These are phyloP conservation scores for Cyclotella baltica DNA, from an alignment of 108 stramenopile genomes.

Conservation along the genomic window DNA sequence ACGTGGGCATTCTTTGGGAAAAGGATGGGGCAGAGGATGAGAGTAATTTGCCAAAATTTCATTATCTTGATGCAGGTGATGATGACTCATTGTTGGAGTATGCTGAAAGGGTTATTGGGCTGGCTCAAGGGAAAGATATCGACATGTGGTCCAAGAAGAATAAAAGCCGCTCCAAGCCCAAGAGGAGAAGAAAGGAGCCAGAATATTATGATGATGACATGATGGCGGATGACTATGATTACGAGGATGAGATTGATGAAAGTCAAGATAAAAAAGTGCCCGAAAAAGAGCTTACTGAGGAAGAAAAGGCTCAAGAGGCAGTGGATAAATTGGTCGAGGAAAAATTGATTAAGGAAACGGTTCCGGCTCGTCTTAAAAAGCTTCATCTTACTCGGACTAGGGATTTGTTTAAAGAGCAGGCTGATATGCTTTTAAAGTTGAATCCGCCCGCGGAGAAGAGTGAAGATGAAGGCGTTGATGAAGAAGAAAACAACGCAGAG, in stretches of 20 bases:
- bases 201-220: constrained; percentile 15
- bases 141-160: neutral
- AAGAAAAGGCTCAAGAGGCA: neutral
- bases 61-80: constrained; percentile 5
- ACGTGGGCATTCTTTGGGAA: constrained; percentile 58
- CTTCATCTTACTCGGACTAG: constrained; percentile 21
- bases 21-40: constrained; percentile 6
- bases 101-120: constrained; percentile 29
- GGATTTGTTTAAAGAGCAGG: constrained; percentile 30
- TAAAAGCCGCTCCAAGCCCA: neutral
- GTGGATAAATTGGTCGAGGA: neutral
- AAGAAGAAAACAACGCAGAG: constrained; percentile 3
- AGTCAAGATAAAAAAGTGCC: neutral
- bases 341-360: constrained; percentile 16
- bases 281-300: neutral
- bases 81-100: constrained; percentile 13
- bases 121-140: constrained; percentile 32
- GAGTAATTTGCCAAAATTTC: constrained; percentile 19
- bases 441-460: neutral
- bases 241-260: constrained; percentile 22
- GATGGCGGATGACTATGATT: constrained; percentile 23
- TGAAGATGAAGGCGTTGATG: constrained; percentile 35
- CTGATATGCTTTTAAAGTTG: constrained; percentile 12
- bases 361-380: constrained; percentile 31
- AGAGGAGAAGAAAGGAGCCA: constrained; percentile 4